Evolutionary conservation across 805 yeast genomes (phyloP).

Genomic region (Metschnikowia similis): DNA sequence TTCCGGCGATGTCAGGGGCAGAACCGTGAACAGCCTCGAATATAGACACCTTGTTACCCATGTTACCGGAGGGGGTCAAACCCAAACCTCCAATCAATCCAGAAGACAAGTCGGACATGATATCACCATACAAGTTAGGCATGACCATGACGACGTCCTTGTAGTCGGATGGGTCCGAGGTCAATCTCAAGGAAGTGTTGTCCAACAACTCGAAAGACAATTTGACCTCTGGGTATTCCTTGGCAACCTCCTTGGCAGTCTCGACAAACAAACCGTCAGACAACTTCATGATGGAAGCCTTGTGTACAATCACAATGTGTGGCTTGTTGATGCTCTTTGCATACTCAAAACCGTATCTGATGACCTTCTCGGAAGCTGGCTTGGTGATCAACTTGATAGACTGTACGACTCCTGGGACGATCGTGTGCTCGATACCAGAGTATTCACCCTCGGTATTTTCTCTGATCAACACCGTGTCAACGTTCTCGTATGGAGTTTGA

Average conservation of each 20-base stretch:
- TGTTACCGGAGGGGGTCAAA: constrained; percentile 98
- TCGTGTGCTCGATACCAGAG: constrained; percentile 97
- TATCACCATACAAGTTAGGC: constrained; percentile 99
- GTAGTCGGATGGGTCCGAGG: constrained; percentile 84
- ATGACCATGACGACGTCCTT: constrained; percentile 90
- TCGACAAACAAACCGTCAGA: constrained; percentile 96
- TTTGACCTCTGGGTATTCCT: constrained; percentile 88
- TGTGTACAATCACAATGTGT: constrained; percentile 92
- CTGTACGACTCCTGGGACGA: constrained; percentile 98
- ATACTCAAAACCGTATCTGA: constrained; percentile 95
- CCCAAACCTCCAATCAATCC: constrained; percentile 99
- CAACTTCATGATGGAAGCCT: constrained; percentile 96
- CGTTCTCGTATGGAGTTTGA: constrained; percentile 85
- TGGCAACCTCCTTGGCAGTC: constrained; percentile 83
- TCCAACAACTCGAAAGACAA: constrained; percentile 86
- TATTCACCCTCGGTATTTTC: constrained; percentile 99
- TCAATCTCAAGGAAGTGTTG: constrained; percentile 89
- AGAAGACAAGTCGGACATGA: constrained; percentile 94
- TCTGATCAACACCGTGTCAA: constrained; percentile 93
- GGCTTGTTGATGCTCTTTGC: constrained; percentile 85
- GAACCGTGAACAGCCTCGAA: constrained; percentile 99
- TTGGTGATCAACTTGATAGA: constrained; percentile 95
- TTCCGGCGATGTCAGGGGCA: constrained; percentile 99
- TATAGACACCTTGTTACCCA: constrained; percentile 96
- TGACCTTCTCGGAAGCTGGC: constrained; percentile 93